These are phyloP conservation scores for Euphrasia arctica DNA, from an alignment of 305 asterid species.

Conservation along the genomic window DNA sequence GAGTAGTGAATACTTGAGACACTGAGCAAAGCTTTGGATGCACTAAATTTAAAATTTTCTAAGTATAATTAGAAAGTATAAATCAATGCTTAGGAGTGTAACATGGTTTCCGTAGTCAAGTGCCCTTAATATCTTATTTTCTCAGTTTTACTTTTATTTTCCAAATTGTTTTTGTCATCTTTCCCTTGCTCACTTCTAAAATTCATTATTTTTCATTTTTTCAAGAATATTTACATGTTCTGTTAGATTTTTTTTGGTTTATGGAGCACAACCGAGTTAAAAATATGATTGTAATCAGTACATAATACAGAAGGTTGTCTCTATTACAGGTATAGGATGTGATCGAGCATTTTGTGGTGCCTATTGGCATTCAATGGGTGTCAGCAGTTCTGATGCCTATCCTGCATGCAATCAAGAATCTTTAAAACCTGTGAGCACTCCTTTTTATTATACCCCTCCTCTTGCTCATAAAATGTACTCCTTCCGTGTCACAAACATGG, in stretches of 20 bases:
- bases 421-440: constrained; percentile 63
- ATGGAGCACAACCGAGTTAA: not conserved
- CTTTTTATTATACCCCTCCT: not conserved
- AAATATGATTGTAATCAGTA: constrained; percentile 7
- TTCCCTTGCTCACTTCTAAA: not conserved
- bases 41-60: not conserved
- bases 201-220: not conserved
- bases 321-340: constrained; percentile 85
- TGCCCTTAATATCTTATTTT: not conserved
- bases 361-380: constrained; percentile 81
- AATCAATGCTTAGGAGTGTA: not conserved
- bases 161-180: not conserved
- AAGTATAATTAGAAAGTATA: constrained; percentile 10
- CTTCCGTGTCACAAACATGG: not conserved
- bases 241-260: not conserved
- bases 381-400: constrained; percentile 40
- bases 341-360: constrained; percentile 98
- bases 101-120: not conserved
- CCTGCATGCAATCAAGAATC: constrained; percentile 66
- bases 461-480: not conserved
- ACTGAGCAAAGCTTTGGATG: constrained; percentile 4
- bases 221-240: not conserved
- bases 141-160: not conserved
- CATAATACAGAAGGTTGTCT: constrained; percentile 16
- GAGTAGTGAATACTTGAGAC: not conserved